Conservation (phyloP, 306 rosid genomes). For the Arachis stenosperma region DNA sequence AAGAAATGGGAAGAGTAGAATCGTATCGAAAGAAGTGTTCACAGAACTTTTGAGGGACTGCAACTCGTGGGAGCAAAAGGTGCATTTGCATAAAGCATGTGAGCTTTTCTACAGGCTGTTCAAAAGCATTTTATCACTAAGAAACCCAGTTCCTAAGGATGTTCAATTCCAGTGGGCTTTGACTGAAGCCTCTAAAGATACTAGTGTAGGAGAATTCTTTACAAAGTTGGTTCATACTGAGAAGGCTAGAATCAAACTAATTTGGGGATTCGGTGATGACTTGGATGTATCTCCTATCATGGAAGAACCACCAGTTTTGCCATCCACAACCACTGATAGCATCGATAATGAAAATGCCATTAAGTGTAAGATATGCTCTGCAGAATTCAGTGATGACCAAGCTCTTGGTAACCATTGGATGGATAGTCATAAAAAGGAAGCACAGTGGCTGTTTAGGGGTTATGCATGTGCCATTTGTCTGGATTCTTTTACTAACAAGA, state of each 20-base stretch:
- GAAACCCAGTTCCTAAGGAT: conserved; percentile 93
- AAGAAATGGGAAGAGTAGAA: conserved; percentile 96
- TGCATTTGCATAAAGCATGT: conserved; percentile 82
- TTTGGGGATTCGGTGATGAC: conserved; percentile 82
- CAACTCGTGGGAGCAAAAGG: conserved; percentile 64
- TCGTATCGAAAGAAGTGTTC: conserved; percentile 90
- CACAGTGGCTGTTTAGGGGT: conserved; percentile 98
- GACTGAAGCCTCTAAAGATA: conserved; percentile 83
- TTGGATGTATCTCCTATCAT: conserved; percentile 50
- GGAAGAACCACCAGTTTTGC: conserved; percentile 65
- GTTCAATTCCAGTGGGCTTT: conserved; percentile 98
- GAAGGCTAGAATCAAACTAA: conserved; percentile 67
- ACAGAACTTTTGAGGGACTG: conserved; percentile 82
- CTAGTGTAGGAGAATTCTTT: conserved; percentile 66
- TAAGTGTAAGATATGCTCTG: conserved; percentile 81
- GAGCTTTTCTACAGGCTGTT: conserved; percentile 94
- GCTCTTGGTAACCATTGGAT: conserved; percentile 90
- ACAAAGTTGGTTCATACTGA: conserved; percentile 73
- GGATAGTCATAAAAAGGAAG: conserved; percentile 96
- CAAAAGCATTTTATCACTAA: conserved; percentile 85
- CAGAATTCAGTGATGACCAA: conserved; percentile 72
- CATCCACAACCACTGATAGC: conserved; percentile 49
- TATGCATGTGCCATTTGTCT: conserved; percentile 96
- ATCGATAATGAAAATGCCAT: conserved; percentile 55
- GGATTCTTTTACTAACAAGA: conserved; percentile 91